Conservation (phyloP, 345 rosid genomes). For the Brassica incana region DNA sequence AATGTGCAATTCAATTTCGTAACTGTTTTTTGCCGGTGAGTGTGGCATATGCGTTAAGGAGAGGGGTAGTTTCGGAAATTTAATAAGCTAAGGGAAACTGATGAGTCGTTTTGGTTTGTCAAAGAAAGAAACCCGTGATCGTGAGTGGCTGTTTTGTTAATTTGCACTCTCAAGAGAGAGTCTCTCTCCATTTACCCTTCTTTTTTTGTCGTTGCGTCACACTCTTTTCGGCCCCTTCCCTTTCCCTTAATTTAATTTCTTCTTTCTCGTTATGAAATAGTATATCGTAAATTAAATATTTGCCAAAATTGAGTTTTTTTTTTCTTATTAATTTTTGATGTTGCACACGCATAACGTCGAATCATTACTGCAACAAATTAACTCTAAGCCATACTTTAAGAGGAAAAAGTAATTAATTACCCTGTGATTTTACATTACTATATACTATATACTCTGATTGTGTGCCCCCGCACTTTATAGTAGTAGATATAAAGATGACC, state of each 20-base stretch:
- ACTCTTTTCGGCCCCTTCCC: constrained; percentile 13
- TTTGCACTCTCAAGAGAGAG: constrained; percentile 16
- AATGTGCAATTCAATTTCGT: constrained; percentile 17
- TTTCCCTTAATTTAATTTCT: neutral
- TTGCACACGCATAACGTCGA: neutral
- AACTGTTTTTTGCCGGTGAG: constrained; percentile 29
- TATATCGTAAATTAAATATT: neutral
- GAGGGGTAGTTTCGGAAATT: constrained; percentile 27
- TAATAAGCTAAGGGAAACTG: constrained; percentile 19
- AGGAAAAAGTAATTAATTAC: neutral
- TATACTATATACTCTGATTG: neutral
- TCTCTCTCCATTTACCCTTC: constrained; percentile 20
- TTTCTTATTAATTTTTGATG: neutral
- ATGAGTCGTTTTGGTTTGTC: constrained; percentile 30
- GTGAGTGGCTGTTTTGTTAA: constrained; percentile 9
- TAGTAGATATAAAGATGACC: constrained; percentile 8
- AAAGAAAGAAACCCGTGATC: constrained; percentile 33
- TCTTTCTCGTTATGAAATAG: neutral
- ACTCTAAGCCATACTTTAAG: neutral
- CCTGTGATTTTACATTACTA: neutral
- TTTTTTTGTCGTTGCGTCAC: constrained; percentile 31
- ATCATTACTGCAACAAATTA: neutral
- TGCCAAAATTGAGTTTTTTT: neutral
- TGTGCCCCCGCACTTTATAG: constrained; percentile 16
- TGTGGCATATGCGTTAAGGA: constrained; percentile 6